Percentiles rank a stretch among this genome's conserved stretches.
Conservation (phyloP, 2,329 filamentous ascomycete species). For the Trichoderma endophyticum region DNA sequence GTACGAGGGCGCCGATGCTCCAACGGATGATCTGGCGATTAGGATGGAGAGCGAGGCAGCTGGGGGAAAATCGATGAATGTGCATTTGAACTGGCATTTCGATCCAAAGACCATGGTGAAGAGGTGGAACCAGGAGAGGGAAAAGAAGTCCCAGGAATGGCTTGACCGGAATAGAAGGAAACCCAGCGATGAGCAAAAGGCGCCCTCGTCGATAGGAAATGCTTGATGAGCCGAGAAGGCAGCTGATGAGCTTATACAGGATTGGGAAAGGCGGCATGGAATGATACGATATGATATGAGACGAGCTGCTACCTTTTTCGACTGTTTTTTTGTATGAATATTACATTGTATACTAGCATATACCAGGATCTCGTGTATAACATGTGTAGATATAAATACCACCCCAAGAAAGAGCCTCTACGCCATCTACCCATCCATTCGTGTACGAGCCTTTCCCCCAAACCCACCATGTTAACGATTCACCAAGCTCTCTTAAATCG, state of each 20-base stretch:
- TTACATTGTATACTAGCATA: conserved; percentile 4
- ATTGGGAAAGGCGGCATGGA: background rate
- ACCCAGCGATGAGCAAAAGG: background rate
- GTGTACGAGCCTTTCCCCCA: background rate
- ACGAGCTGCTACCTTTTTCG: background rate
- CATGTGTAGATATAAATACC: background rate
- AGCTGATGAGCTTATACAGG: background rate
- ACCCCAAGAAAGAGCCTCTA: background rate
- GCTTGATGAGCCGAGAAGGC: background rate
- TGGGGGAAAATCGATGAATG: conserved; percentile 10
- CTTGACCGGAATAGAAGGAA: conserved; percentile 3
- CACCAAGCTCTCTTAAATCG: background rate
- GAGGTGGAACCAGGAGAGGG: background rate
- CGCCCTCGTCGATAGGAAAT: background rate
- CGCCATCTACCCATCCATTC: background rate
- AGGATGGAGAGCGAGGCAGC: conserved; percentile 3
- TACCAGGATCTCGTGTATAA: background rate
- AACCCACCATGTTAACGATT: background rate
- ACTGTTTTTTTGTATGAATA: background rate
- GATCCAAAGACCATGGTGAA: conserved; percentile 18
- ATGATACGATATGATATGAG: background rate
- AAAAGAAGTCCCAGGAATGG: background rate
- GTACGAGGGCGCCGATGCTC: background rate
- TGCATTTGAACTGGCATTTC: conserved; percentile 18
- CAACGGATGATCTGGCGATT: conserved; percentile 15